phyloP scores from a whole-genome alignment of 257 asterid genomes.

The Verbena officinalis region DNA sequence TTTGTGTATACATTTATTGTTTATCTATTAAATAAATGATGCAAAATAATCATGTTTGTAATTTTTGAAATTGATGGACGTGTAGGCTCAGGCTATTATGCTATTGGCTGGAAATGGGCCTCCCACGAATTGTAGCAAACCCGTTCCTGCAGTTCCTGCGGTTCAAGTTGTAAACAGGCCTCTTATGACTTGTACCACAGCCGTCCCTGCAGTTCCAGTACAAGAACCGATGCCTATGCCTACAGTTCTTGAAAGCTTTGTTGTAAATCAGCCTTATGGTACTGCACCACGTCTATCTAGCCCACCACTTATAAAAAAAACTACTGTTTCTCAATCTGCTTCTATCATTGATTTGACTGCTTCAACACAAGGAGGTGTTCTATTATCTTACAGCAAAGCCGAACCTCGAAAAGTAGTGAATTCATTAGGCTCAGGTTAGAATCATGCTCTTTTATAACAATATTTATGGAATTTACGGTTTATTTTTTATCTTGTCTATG shows the following conservation, averaged over 20 bases:
- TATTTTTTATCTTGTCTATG: not conserved
- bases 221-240: conserved; percentile 47
- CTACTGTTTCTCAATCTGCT: conserved; percentile 35
- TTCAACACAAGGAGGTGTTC: conserved; percentile 36
- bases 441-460: conserved; percentile 1
- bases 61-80: not conserved
- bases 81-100: conserved; percentile 91
- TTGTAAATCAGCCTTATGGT: conserved; percentile 40
- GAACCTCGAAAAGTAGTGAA: conserved; percentile 44
- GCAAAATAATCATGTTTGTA: not conserved
- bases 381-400: conserved; percentile 33
- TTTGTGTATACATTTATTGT: too few relatives aligned
- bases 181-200: conserved; percentile 33
- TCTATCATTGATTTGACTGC: conserved; percentile 29
- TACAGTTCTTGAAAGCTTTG: conserved; percentile 46
- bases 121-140: conserved; percentile 36
- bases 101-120: conserved; percentile 84
- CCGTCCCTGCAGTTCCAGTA: conserved; percentile 47
- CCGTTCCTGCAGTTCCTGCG: conserved; percentile 49
- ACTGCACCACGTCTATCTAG: conserved; percentile 32
- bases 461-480: not conserved
- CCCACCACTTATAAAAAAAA: conserved; percentile 41
- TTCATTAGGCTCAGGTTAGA: conserved; percentile 45
- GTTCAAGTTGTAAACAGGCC: conserved; percentile 77
- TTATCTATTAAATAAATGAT: too few relatives aligned